Percentiles rank a stretch among this genome's conserved stretches.
These are phyloP conservation scores for Mycena latifolia DNA, from an alignment of 768 basidiomycete genomes.

Conservation along the genomic window DNA sequence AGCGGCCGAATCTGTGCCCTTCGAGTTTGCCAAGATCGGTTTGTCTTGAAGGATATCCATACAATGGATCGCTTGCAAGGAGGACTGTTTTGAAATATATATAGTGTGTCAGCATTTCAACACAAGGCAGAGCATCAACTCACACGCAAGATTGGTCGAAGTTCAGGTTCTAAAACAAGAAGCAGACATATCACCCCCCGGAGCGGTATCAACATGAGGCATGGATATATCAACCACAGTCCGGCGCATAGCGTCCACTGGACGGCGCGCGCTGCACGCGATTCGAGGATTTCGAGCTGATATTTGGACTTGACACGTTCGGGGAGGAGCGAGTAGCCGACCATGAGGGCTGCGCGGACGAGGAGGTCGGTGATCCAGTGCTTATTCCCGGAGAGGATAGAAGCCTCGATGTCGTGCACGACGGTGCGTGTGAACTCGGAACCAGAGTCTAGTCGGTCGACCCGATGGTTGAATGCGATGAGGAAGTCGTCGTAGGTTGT, in stretches of 20 bases:
- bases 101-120: not conserved
- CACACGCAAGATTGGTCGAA: slow-evolving; percentile 23
- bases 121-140: no score
- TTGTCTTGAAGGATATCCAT: slow-evolving; percentile 33
- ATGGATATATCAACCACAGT: slow-evolving; percentile 24
- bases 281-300: slow-evolving; percentile 22
- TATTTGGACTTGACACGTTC: slow-evolving; percentile 26
- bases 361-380: slow-evolving; percentile 25
- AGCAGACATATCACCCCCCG: slow-evolving; percentile 30
- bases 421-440: slow-evolving; percentile 25
- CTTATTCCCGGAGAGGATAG: slow-evolving; percentile 22
- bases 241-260: slow-evolving; percentile 20
- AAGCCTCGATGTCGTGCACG: slow-evolving; percentile 28
- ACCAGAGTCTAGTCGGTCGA: slow-evolving; percentile 15
- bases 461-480: no score
- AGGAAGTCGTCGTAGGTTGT: no score
- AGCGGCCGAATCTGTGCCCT: slow-evolving; percentile 2
- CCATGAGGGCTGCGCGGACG: slow-evolving; percentile 26
- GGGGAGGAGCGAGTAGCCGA: slow-evolving; percentile 31
- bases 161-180: slow-evolving; percentile 24
- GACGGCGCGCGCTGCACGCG: slow-evolving; percentile 20
- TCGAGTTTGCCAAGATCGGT: slow-evolving; percentile 18
- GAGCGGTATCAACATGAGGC: slow-evolving; percentile 26
- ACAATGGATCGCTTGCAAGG: slow-evolving; percentile 28
- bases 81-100: slow-evolving; percentile 13